phyloP scores from a whole-genome alignment of 805 yeast species.

The Metschnikowia similis region DNA sequence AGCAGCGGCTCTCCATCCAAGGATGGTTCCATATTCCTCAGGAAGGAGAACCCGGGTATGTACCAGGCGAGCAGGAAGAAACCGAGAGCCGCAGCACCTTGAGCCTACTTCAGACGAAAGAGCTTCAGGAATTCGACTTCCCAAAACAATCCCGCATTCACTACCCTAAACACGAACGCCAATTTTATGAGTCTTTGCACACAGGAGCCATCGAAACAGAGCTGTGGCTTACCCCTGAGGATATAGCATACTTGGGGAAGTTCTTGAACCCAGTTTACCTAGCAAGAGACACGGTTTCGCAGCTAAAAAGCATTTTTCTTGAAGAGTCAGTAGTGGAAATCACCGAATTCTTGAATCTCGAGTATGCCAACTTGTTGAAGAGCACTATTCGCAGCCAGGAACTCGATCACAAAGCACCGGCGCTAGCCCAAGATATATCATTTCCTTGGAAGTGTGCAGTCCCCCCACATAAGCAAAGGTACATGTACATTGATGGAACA shows the following conservation, averaged over 20 bases:
- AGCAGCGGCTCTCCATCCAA: constrained; percentile 86
- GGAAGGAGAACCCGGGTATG: constrained; percentile 79
- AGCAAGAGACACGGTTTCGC: constrained; percentile 24
- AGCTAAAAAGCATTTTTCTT: constrained; percentile 49
- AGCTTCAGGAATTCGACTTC: constrained; percentile 72
- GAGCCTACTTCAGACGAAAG: constrained; percentile 73
- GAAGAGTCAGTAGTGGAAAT: constrained; percentile 71
- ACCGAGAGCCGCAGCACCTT: constrained; percentile 73
- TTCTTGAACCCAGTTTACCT: constrained; percentile 55
- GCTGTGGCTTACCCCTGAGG: constrained; percentile 28
- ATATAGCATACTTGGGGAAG: constrained; percentile 45
- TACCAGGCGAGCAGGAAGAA: constrained; percentile 76
- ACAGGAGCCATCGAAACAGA: constrained; percentile 5
- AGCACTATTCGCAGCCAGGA: constrained; percentile 52
- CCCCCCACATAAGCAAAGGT: constrained; percentile 93
- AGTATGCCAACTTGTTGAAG: constrained; percentile 46
- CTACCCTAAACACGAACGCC: constrained; percentile 37
- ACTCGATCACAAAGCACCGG: constrained; percentile 59
- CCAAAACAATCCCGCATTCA: constrained; percentile 60
- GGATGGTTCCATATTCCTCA: constrained; percentile 99
- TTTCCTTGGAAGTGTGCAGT: constrained; percentile 87
- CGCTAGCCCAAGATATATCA: constrained; percentile 46
- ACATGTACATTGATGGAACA: constrained; percentile 72
- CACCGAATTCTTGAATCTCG: constrained; percentile 54
- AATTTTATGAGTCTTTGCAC: constrained; percentile 20